A percentile compares a stretch with the other conserved stretches of the same genome.
These are phyloP conservation scores for Sporisorium scitamineum DNA, from an alignment of 1,284 basidiomycete genomes.

Conservation along the genomic window DNA sequence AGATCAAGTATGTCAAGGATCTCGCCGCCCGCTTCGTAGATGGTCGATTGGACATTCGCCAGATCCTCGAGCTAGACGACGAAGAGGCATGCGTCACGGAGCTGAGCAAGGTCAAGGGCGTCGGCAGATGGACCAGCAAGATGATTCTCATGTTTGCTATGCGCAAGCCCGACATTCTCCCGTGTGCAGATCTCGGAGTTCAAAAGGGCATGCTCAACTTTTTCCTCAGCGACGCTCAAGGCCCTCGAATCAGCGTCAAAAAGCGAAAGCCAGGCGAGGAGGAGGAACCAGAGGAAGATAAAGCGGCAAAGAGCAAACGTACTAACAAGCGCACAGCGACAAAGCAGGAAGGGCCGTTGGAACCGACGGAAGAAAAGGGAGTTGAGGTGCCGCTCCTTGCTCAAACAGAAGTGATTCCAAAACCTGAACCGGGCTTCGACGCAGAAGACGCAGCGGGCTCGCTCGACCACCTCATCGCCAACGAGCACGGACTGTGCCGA, in stretches of 20 bases:
- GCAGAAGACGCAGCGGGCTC: neutral
- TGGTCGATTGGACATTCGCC: constrained; percentile 60
- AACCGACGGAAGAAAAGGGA: constrained; percentile 33
- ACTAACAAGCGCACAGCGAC: neutral
- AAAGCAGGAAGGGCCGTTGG: constrained; percentile 12
- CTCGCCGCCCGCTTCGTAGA: constrained; percentile 60
- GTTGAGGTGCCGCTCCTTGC: constrained; percentile 27
- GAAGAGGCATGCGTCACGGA: constrained; percentile 61
- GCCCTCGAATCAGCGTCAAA: constrained; percentile 49
- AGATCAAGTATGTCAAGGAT: constrained; percentile 66
- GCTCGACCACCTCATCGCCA: constrained; percentile 32
- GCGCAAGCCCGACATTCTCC: constrained; percentile 62
- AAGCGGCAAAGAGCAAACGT: constrained; percentile 7
- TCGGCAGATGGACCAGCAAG: constrained; percentile 67
- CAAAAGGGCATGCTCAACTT: constrained; percentile 66
- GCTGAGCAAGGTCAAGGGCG: constrained; percentile 63
- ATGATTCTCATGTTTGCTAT: constrained; percentile 69
- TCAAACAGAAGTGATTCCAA: constrained; percentile 42
- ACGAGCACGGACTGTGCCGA: constrained; percentile 38
- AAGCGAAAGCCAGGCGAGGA: constrained; percentile 56
- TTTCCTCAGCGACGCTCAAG: constrained; percentile 51
- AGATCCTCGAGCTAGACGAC: constrained; percentile 52
- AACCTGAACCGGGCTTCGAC: constrained; percentile 23
- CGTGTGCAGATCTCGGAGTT: constrained; percentile 65
- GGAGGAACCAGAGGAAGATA: constrained; percentile 12